Base-by-base conservation (phyloP, 768 basidiomycete genomes). In the Pleurotus tuoliensis region DNA sequence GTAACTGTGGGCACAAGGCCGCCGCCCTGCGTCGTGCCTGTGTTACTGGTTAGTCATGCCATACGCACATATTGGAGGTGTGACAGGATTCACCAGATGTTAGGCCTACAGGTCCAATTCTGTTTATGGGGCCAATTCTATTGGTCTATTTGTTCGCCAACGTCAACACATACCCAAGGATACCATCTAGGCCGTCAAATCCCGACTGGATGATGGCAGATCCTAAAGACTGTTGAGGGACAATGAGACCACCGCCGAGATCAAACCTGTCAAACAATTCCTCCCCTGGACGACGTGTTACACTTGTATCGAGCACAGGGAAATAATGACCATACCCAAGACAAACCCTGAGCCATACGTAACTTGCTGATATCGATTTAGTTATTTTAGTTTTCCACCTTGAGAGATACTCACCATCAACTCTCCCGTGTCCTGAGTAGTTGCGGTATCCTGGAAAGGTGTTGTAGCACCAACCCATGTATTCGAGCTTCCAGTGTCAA, bases 381-480 rank as follows among this genome's bases (percentile, higher is more conserved):
- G 48, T 24, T 6, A 47, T 5, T 25, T 2, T 41, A 46, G 30
- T 15, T 12, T 9, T 13, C 22, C 3, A 52, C 15, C 4, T 24
- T 39, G 44, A 27, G 54, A n/a, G 3, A 16, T 50, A 55, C 62
- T 5, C 54, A 56, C 56, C 43, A 64, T 51, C 20, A 6, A 7
- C 38, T 59, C 55, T 46, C 52, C 55, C 20, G 60, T 64, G 24
- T 60, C 55, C 44, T 58, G 45, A 55, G 73, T 76, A 30, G 79
- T 74, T 39, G 65, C 65, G 9, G 81, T 79, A 45, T 45, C 13
- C n/a, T 40, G 54, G 61, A 75, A 82, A 0, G 62, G 3, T 11
- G 63, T 67, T 7, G 34, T 58, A 41, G 75, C 74, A 20, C 76
- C 76, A 37, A 82, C 66, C 79, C 81, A 82, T 24, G 80, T 82